Conservation (phyloP, 2,329 filamentous ascomycete genomes). For the Exophiala sp. region DNA sequence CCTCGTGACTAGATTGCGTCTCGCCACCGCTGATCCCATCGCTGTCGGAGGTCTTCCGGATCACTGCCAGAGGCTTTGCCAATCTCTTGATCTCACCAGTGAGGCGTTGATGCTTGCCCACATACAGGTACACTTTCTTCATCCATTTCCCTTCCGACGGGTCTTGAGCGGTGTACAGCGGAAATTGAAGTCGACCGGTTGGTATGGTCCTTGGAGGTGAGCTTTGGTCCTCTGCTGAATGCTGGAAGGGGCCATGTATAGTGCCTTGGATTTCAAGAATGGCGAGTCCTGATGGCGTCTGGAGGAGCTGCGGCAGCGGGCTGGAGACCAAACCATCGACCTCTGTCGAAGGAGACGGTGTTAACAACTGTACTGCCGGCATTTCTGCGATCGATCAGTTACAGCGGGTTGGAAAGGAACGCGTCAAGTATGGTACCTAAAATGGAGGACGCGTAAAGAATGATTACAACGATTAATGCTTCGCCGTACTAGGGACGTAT, state of each 20-base stretch:
- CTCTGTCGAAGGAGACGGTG: conserved; percentile 21
- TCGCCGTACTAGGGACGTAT: no score
- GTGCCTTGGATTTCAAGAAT: conserved; percentile 88
- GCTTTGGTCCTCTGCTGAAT: conserved; percentile 21
- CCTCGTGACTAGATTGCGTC: conserved; percentile 36
- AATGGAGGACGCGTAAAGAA: no score
- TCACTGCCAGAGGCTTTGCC: conserved; percentile 68
- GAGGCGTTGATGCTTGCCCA: conserved; percentile 82
- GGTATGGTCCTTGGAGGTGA: conserved; percentile 40
- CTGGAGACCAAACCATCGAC: conserved; percentile 33
- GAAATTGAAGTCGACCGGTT: conserved; percentile 72
- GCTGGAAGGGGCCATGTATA: conserved; percentile 62
- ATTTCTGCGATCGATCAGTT: conserved; percentile 28
- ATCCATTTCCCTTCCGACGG: conserved; percentile 67
- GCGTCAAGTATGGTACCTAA: no score
- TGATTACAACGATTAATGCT: no score
- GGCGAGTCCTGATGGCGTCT: conserved; percentile 82
- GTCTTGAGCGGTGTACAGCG: conserved; percentile 57
- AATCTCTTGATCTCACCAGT: conserved; percentile 87
- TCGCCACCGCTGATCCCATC: conserved; percentile 19
- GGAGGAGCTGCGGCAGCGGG: conserved; percentile 73
- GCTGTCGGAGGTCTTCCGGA: conserved; percentile 50
- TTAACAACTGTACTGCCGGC: conserved; percentile 41
- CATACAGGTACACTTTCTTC: conserved; percentile 80
- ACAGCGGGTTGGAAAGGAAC: no score